Evolutionary conservation across 768 basidiomycete genomes (phyloP), one percentile per base, ranked within the genome.

Genomic region (Jaapia argillacea): DNA sequence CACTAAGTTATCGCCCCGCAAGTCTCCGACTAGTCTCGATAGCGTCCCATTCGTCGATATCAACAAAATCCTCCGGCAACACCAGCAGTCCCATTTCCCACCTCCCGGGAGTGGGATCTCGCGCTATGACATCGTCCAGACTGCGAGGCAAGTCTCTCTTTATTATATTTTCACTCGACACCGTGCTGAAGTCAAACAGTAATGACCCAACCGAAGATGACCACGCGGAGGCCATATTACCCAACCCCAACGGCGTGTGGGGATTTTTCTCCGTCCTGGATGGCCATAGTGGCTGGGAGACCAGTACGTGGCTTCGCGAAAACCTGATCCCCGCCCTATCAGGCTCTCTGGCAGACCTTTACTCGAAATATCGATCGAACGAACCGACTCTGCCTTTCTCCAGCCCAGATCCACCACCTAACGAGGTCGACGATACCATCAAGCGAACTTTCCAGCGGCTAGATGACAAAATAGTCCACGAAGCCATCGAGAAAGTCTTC

Each of bases 391-490:
- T 26, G 25, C 35, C 4, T n/a, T 24, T 35, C 14, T 14, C 46
- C 56, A 2, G 45, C 50, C 4, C n/a, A n/a, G n/a, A n/a, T n/a
- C n/a, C n/a, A n/a, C 37, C 54, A 4, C 52, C 57, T 6, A 16
- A 10, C 10, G 61, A 61, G 10, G 58, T 71, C 27, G 64, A 68
- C 40, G 46, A 48, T 2, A 54, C 61, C 10, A 56, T 74, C 44
- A 64, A 60, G 33, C 47, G 55, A 6, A 62, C 64, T 0, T 74
- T 72, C 52, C 40, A 54, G 5, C 45, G 47, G 4, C 46, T 73
- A 13, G 74, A 74, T 47, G 56, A 70, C 38, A 54, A 59, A n/a
- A 58, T 72, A 5, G 65, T 70, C 2, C 52, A 64, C n/a, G 55
- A 59, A 16, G 49, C 57, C 1, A 55, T 63, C 1, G 52, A 62